A percentile compares a stretch with the other conserved stretches of the same genome.
phyloP scores from a whole-genome alignment of 257 asterid genomes.

The Haberlea rhodopensis region DNA sequence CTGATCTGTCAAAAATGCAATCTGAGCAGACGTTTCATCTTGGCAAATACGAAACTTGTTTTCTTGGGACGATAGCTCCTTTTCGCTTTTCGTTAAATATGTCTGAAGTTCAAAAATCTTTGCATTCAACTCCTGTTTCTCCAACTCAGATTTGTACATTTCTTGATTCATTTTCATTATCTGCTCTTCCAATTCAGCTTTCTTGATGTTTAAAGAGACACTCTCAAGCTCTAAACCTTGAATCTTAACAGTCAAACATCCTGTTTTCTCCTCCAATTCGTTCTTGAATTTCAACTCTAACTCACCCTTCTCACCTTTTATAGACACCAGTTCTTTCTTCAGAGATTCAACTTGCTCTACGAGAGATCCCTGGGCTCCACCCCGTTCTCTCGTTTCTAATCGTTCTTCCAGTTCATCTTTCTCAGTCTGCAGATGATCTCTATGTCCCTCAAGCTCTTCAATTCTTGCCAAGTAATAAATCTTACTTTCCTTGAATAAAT shows the following conservation, averaged over 20 bases:
- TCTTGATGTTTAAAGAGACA: constrained; percentile 25
- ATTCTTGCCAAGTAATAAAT: constrained; percentile 29
- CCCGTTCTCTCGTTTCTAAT: constrained; percentile 28
- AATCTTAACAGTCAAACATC: neutral
- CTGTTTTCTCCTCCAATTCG: neutral
- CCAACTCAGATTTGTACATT: constrained; percentile 21
- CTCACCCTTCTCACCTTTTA: constrained; percentile 21
- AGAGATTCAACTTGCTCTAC: constrained; percentile 29
- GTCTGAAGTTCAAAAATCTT: constrained; percentile 31
- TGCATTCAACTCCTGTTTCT: constrained; percentile 30
- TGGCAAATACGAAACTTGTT: neutral
- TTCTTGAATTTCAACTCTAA: constrained; percentile 16
- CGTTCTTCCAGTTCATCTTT: constrained; percentile 35
- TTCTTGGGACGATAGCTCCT: constrained; percentile 26
- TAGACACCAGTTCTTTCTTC: constrained; percentile 24
- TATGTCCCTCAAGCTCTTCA: constrained; percentile 27
- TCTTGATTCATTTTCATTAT: constrained; percentile 28
- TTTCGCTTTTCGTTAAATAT: constrained; percentile 34
- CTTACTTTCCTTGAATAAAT: constrained; percentile 35
- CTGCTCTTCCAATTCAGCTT: constrained; percentile 33
- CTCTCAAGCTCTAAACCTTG: constrained; percentile 24
- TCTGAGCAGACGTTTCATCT: neutral
- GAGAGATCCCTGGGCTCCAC: constrained; percentile 29
- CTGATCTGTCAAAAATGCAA: neutral
- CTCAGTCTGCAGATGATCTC: constrained; percentile 33